Percentiles rank a stretch among this genome's conserved stretches.
These are phyloP conservation scores for Microbotryum violaceum DNA, from an alignment of 1,284 basidiomycete genomes.

Conservation along the genomic window DNA sequence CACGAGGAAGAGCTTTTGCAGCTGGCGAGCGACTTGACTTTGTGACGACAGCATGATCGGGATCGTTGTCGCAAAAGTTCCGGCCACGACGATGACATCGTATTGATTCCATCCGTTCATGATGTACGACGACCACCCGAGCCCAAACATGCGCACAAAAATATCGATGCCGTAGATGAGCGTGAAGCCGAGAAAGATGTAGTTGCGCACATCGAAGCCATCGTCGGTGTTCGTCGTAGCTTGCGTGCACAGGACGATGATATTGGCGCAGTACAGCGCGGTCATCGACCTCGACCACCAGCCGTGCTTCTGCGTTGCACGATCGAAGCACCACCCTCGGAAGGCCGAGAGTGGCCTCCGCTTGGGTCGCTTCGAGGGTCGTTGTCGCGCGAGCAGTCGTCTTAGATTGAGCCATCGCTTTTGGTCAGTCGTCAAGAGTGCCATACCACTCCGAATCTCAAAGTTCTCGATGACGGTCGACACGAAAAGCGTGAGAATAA, in stretches of 20 bases:
- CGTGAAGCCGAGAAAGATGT: slow-evolving; percentile 68
- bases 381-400: slow-evolving; percentile 78
- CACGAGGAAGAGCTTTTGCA: slow-evolving; percentile 92
- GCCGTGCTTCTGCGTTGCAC: slow-evolving; percentile 83
- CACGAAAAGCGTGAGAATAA: slow-evolving; percentile 53
- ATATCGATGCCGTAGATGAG: slow-evolving; percentile 73
- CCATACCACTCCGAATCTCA: slow-evolving; percentile 72
- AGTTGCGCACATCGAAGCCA: slow-evolving; percentile 50
- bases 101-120: slow-evolving; percentile 85
- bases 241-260: slow-evolving; percentile 79
- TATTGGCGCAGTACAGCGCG: slow-evolving; percentile 71
- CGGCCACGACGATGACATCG: slow-evolving; percentile 72
- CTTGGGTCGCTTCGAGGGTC: slow-evolving; percentile 73
- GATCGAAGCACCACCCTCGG: slow-evolving; percentile 82
- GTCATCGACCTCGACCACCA: slow-evolving; percentile 88
- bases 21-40: slow-evolving; percentile 41
- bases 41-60: slow-evolving; percentile 53
- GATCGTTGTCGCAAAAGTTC: slow-evolving; percentile 77
- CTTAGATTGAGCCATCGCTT: slow-evolving; percentile 91
- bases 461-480: slow-evolving; percentile 77
- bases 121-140: slow-evolving; percentile 75
- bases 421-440: slow-evolving; percentile 78
- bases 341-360: slow-evolving; percentile 49
- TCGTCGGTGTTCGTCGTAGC: slow-evolving; percentile 59
- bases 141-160: slow-evolving; percentile 65